Conservation (phyloP, 352 stramenopile genomes). For the Phytophthora cryptogea region DNA sequence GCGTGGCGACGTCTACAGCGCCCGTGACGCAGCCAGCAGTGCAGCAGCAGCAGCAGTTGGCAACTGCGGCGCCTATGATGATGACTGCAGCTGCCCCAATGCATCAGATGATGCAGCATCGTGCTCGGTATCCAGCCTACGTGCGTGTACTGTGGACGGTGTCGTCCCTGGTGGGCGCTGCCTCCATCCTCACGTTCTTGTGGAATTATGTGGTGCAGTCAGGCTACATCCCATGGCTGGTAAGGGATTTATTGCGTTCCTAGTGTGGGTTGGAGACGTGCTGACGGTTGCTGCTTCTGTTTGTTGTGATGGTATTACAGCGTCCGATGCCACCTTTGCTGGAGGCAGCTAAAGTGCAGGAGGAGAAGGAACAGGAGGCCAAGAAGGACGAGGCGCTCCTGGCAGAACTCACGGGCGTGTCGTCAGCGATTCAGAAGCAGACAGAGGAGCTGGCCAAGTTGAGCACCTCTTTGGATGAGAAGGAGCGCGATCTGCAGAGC, state of each 20-base stretch:
- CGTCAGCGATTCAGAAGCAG: slow-evolving; percentile 64
- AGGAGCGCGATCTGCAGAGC: slow-evolving; percentile 57
- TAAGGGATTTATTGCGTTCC: slow-evolving; percentile 19
- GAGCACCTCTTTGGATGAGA: slow-evolving; percentile 53
- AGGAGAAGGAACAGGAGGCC: slow-evolving; percentile 56
- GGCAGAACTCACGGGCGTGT: slow-evolving; percentile 49
- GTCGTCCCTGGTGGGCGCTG: slow-evolving; percentile 70
- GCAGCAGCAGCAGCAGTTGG: slow-evolving; percentile 13
- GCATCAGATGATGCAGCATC: slow-evolving; percentile 49
- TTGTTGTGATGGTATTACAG: slow-evolving; percentile 23
- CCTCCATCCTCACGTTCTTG: slow-evolving; percentile 70
- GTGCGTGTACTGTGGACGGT: slow-evolving; percentile 70
- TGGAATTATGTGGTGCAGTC: slow-evolving; percentile 81
- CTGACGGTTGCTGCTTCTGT: slow-evolving; percentile 1
- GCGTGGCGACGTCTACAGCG: slow-evolving; percentile 1
- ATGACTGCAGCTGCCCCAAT: slow-evolving; percentile 52
- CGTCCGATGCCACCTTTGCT: slow-evolving; percentile 42
- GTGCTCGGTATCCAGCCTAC: slow-evolving; percentile 53
- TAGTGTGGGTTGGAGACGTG: neutral
- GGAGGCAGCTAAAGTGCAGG: slow-evolving; percentile 47
- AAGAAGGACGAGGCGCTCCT: slow-evolving; percentile 61
- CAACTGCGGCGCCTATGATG: slow-evolving; percentile 42
- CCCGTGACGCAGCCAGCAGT: neutral
- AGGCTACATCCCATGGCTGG: slow-evolving; percentile 70
- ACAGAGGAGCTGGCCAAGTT: slow-evolving; percentile 64